Evolutionary conservation across 345 rosid genomes (phyloP).

Genomic region (Citrus trifoliata): DNA sequence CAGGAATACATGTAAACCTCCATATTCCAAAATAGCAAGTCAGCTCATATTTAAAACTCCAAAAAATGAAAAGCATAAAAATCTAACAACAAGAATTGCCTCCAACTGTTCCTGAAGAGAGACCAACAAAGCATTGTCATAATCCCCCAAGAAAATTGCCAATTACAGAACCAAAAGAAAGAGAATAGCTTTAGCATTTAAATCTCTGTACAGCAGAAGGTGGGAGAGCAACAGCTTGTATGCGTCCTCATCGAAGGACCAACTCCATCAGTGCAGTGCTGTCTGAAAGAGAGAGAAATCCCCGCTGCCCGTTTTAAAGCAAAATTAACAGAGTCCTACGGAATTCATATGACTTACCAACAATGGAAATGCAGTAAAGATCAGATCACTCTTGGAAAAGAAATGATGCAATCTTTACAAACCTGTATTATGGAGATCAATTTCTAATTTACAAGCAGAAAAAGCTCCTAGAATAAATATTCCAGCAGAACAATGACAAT

Average conservation of each 20-base stretch:
- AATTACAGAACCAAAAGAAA: neutral
- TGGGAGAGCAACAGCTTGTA: neutral
- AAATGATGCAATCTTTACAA: neutral
- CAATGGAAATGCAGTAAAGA: neutral
- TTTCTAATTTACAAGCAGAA: neutral
- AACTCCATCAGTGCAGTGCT: neutral
- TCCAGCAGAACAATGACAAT: neutral
- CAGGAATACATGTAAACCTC: neutral
- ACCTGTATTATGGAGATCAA: neutral
- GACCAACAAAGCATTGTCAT: neutral
- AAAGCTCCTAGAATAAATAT: neutral
- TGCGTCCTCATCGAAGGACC: constrained; percentile 5
- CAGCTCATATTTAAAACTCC: neutral
- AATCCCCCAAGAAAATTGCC: neutral
- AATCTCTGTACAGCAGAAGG: neutral
- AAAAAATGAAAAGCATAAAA: too few relatives aligned
- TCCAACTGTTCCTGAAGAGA: constrained; percentile 1
- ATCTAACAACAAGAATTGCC: too few relatives aligned
- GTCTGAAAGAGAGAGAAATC: neutral
- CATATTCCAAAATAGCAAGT: neutral
- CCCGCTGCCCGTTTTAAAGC: constrained; percentile 2
- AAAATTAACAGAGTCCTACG: neutral
- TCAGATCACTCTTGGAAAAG: neutral
- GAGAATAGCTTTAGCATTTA: neutral
- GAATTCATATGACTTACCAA: too few relatives aligned